phyloP scores from a whole-genome alignment of 352 stramenopile genomes.

The Elongisporangium prolatum region DNA sequence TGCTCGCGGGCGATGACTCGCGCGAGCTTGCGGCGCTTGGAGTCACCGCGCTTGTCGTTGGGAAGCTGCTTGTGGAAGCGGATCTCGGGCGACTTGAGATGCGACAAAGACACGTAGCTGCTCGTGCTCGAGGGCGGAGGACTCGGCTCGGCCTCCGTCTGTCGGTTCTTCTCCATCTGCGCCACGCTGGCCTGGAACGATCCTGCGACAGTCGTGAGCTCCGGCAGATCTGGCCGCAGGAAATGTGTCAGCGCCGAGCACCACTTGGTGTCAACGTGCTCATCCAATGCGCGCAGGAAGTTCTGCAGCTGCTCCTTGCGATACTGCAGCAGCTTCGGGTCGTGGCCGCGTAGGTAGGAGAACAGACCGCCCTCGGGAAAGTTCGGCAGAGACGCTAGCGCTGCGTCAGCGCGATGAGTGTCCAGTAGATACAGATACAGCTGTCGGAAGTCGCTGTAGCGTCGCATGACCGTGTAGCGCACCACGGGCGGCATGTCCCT shows the following conservation, averaged over 20 bases:
- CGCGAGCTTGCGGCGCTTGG: constrained; percentile 50
- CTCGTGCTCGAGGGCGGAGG: constrained; percentile 12
- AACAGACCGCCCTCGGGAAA: constrained; percentile 70
- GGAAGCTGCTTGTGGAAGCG: constrained; percentile 51
- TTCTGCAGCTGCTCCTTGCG: constrained; percentile 54
- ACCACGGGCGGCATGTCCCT: constrained; percentile 58
- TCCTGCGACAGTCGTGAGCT: constrained; percentile 32
- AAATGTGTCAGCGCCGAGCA: constrained; percentile 55
- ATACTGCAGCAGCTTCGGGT: constrained; percentile 65
- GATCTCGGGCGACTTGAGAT: constrained; percentile 71
- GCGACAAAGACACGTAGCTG: constrained; percentile 72
- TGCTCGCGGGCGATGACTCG: constrained; percentile 24
- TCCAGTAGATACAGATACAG: constrained; percentile 58
- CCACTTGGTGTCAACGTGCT: constrained; percentile 51
- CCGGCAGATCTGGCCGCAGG: constrained; percentile 49
- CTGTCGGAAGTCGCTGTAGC: constrained; percentile 76
- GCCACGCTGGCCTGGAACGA: constrained; percentile 20
- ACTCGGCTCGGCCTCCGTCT: constrained; percentile 12
- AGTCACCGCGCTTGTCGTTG: constrained; percentile 42
- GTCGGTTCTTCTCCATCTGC: constrained; percentile 13
- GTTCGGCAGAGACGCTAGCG: constrained; percentile 26
- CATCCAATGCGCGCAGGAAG: constrained; percentile 59
- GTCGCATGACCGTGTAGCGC: constrained; percentile 72
- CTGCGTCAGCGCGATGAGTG: constrained; percentile 28
- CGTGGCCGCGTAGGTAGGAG: constrained; percentile 69